Base-by-base conservation (phyloP, 148 eudicot genomes). In the Dianthus caryophyllus region DNA sequence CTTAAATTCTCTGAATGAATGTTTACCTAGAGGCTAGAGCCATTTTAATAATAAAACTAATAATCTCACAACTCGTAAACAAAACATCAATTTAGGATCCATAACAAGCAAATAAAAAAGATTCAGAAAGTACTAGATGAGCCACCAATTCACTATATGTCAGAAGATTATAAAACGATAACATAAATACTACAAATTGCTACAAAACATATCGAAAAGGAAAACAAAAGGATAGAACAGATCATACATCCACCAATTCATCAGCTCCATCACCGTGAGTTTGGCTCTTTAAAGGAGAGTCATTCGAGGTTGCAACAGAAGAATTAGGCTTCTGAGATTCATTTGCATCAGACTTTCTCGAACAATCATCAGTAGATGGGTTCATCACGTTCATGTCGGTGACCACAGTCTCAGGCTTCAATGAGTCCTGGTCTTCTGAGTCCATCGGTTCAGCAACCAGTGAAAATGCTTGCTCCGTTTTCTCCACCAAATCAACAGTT, bases 191-290 rank as follows among this genome's bases (percentile, higher is more conserved):
- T 33, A n/a, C n/a, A n/a, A 33, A 61, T 36, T 13, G 21, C 5
- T 29, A 30, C 14, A 58, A 16, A 0, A 17, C 29, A 21, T 58
- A 30, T 16, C 29, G 41, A n/a, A 24, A 18, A 48, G 65, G 14
- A n/a, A 49, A 16, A 38, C 14, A 16, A 38, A 65, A 27, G 8
- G 15, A 43, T 60, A 36, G 38, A 46, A 41, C 11, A 74, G 15
- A 60, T 61, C 84, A 56, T 77, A 83, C 86, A 75, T 83, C 86
- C 30, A 68, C 75, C 69, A 80, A 55, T 13, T 67, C 78, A 49
- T 75, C 82, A 20, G 62, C 47, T 64, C 72, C 75, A 29, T 65
- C 73, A 61, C 30, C 75, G 50, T 65, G 39, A 25, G 65, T 51
- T 33, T 48, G 77, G 67, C 61, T 53, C 29, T 72, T 76, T 58